phyloP scores from a whole-genome alignment of 1,139 yeast genomes.

The Taphrina pruni region DNA sequence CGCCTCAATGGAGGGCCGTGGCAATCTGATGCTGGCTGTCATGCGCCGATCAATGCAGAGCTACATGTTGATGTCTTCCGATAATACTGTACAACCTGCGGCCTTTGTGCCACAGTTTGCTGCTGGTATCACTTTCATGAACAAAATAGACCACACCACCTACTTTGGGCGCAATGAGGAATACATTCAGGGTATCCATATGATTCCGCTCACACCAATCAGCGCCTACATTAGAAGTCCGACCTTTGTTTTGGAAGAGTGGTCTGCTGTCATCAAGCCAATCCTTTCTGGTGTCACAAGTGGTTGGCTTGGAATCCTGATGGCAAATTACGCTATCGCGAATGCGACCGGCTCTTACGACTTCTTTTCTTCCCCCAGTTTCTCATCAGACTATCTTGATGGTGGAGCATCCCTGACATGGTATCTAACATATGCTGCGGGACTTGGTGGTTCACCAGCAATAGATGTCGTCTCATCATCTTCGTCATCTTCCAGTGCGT shows the following conservation, averaged over 20 bases:
- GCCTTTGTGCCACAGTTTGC: conserved; percentile 67
- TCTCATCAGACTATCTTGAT: conserved; percentile 65
- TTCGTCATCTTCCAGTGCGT: conserved; percentile 66
- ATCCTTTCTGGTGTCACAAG: conserved; percentile 63
- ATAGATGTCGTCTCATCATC: background rate
- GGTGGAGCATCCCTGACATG: conserved; percentile 90
- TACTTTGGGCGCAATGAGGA: conserved; percentile 78
- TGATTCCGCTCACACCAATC: conserved; percentile 87
- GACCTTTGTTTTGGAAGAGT: conserved; percentile 76
- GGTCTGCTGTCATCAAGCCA: conserved; percentile 63
- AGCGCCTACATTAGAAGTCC: conserved; percentile 76
- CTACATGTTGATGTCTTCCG: conserved; percentile 65
- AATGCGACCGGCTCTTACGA: conserved; percentile 71
- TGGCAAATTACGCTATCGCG: conserved; percentile 65
- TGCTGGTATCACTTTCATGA: conserved; percentile 61
- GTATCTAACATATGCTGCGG: conserved; percentile 82
- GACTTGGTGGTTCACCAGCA: conserved; percentile 48
- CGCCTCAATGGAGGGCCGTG: conserved; percentile 74
- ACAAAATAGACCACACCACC: conserved; percentile 82
- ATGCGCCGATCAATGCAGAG: conserved; percentile 65
- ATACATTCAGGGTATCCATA: conserved; percentile 94
- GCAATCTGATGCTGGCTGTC: conserved; percentile 73
- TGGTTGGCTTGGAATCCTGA: conserved; percentile 89
- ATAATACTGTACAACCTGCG: conserved; percentile 66
- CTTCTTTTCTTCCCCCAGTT: conserved; percentile 65